Evolutionary conservation across 2,329 filamentous ascomycete species (phyloP), one percentile per base, ranked within the genome.

Genomic region (Zasmidium citrigriseum): DNA sequence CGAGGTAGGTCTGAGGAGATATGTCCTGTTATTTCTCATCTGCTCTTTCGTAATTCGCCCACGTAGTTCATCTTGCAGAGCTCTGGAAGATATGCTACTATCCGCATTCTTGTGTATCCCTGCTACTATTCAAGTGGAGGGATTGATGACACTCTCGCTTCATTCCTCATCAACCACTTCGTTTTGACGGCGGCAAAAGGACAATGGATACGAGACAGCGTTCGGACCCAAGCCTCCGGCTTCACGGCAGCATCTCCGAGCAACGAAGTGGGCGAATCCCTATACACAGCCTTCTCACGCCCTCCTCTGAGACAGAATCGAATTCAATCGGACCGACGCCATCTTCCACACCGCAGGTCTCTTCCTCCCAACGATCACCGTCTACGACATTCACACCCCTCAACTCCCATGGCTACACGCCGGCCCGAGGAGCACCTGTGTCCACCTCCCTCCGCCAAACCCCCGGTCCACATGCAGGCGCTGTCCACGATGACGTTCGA

Each of bases 271-370:
- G 44, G 34, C 34, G 34, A 10, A 54, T 54, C 16, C 52, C 52
- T 11, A 54, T 54, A 21, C 23, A 41, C 14, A 54, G 45, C 38
- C 52, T 54, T 2, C 23, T 54, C 5, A 46, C 52, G 41, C 41
- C 52, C 18, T 54, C 34, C 20, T 38, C 52, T 5, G 38, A 44
- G 41, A 12, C 52, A 24, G 22, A 41, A 41, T 10, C 34, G 14
- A n/a, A 41, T 41, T 14, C 27, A 7, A 34, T 34, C 7, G 7
- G 27, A 34, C 27, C 7, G 27, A 34, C 14, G 27, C 27, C 27
- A 34, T 34, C 27, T 7, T 7, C 14, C 27, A 7, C 34, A 41
- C 34, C 12, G 16, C 34, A 41, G 34, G 18, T n/a, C 5, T 41
- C 34, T 11, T 41, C 34, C 18, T 41, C 34, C 14, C 34, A 41